Conservation (phyloP, 2,329 filamentous ascomycete genomes). For the Elsinoe batatas region DNA sequence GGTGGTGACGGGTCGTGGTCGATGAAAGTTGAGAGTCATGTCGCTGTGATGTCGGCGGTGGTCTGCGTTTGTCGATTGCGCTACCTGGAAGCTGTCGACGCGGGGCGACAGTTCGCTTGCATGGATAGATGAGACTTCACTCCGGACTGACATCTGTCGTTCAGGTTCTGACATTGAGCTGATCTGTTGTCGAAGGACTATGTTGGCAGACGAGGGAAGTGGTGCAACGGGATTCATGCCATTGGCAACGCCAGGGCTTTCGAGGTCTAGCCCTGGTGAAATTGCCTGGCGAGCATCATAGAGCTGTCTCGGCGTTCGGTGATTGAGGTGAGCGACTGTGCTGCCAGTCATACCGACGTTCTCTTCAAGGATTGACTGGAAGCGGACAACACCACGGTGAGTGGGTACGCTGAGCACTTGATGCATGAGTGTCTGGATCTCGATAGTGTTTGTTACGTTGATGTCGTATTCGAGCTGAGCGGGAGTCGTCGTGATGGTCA, state of each 20-base stretch:
- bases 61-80: background rate
- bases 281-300: slow-evolving; percentile 12
- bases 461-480: slow-evolving; percentile 59
- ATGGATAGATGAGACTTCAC: background rate
- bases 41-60: background rate
- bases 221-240: background rate
- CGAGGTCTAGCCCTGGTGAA: background rate
- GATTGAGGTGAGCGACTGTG: slow-evolving; percentile 44
- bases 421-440: slow-evolving; percentile 66
- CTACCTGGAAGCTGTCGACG: background rate
- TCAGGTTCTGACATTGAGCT: slow-evolving; percentile 6
- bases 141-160: background rate
- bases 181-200: slow-evolving; percentile 10
- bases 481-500: slow-evolving; percentile 63
- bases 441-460: slow-evolving; percentile 70
- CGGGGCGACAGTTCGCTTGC: background rate
- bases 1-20: slow-evolving; percentile 9
- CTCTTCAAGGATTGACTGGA: slow-evolving; percentile 59
- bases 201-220: background rate
- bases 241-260: background rate
- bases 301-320: slow-evolving; percentile 20
- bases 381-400: slow-evolving; percentile 62
- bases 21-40: slow-evolving; percentile 9
- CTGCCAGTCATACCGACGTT: slow-evolving; percentile 61
- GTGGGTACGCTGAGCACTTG: slow-evolving; percentile 58